A percentile compares a stretch with the other conserved stretches of the same genome.
Evolutionary conservation across 2,329 filamentous ascomycete species (phyloP).

Genomic region (Pseudogymnoascus sp.): DNA sequence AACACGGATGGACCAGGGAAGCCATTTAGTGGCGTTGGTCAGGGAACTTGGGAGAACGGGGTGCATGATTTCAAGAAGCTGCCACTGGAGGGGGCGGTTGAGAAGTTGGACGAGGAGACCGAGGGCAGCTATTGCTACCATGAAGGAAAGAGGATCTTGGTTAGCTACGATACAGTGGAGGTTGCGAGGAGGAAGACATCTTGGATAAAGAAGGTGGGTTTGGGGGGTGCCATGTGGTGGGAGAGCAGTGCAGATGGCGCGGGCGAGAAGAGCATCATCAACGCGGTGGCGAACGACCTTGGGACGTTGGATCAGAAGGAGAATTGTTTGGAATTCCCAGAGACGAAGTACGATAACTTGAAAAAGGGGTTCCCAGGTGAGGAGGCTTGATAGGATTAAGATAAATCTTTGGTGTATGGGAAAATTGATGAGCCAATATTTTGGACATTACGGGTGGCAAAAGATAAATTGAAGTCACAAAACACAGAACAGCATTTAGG

Average conservation of each 20-base stretch:
- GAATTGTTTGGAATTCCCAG: conserved; percentile 58
- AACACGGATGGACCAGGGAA: conserved; percentile 68
- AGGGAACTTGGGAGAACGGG: conserved; percentile 76
- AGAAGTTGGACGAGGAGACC: conserved; percentile 54
- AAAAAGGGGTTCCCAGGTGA: conserved; percentile 44
- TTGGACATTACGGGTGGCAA: neutral
- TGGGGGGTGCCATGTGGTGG: conserved; percentile 98
- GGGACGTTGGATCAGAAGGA: conserved; percentile 42
- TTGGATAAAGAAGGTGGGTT: conserved; percentile 57
- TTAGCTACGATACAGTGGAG: conserved; percentile 69
- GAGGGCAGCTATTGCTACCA: conserved; percentile 76
- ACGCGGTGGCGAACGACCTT: conserved; percentile 51
- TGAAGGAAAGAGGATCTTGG: conserved; percentile 51
- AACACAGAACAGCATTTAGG: neutral
- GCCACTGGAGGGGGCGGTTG: conserved; percentile 58
- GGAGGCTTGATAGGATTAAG: conserved; percentile 32
- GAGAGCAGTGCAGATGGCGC: conserved; percentile 73
- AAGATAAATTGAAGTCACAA: neutral
- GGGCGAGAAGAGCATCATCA: conserved; percentile 60
- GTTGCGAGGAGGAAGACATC: conserved; percentile 63
- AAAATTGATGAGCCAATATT: neutral
- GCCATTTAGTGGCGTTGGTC: conserved; percentile 63
- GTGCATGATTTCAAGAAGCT: conserved; percentile 85
- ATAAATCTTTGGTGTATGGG: neutral
- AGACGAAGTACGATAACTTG: conserved; percentile 65